Percentiles rank a stretch among this genome's conserved stretches.
Conservation (phyloP, 306 rosid species). For the Cucurbita maxima region DNA sequence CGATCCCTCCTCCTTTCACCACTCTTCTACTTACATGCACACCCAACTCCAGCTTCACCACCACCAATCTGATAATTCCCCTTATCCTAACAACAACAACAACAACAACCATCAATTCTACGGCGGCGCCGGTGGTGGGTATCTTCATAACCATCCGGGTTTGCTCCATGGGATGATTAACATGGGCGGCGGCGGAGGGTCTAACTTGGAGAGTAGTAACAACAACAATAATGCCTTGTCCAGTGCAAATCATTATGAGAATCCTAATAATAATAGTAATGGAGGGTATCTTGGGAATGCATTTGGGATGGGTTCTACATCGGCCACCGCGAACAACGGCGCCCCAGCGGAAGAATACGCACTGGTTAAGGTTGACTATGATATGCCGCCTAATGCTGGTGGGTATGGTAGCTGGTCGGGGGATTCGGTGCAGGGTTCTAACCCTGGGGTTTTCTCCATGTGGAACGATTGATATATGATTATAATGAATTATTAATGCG, state of each 20-base stretch:
- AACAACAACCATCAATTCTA: conserved; percentile 22
- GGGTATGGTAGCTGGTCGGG: conserved; percentile 55
- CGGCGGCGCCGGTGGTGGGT: conserved; percentile 13
- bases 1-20: conserved; percentile 27
- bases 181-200: conserved; percentile 16
- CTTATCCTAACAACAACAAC: not conserved
- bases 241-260: not conserved
- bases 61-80: conserved; percentile 20
- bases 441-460: conserved; percentile 48
- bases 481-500: too few species aligned
- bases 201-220: not conserved
- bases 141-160: conserved; percentile 56
- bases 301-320: conserved; percentile 27
- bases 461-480: conserved; percentile 41
- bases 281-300: conserved; percentile 22
- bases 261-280: not conserved
- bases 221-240: conserved; percentile 13
- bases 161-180: conserved; percentile 70
- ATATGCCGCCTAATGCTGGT: conserved; percentile 42
- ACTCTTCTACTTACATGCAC: conserved; percentile 38
- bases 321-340: conserved; percentile 9
- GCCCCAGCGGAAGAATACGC: conserved; percentile 38
- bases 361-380: conserved; percentile 72
- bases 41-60: conserved; percentile 9
- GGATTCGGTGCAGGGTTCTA: conserved; percentile 40